Percentiles rank a stretch among this genome's conserved stretches.
Conservation (phyloP, 805 yeast genomes). For the Candida adriatica region DNA sequence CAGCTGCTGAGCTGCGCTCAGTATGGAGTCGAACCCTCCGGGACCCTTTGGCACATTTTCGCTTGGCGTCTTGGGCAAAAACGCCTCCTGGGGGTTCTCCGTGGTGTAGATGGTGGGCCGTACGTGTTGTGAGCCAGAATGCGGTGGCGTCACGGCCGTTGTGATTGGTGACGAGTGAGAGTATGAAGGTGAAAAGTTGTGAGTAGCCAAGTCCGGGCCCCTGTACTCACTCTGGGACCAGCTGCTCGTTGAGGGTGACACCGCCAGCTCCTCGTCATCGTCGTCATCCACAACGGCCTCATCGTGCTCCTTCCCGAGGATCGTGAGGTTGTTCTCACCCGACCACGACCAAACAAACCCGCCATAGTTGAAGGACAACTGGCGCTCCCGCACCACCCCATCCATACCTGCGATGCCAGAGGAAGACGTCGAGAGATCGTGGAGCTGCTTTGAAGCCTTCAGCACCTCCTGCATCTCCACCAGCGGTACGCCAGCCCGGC, state of each 20-base stretch:
- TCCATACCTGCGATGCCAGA: constrained; percentile 1
- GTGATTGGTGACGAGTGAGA: no score
- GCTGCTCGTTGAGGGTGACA: no score
- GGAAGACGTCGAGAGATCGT: constrained; percentile 16
- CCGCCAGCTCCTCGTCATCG: no score
- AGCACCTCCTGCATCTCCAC: constrained; percentile 22
- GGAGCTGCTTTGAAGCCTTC: constrained; percentile 24
- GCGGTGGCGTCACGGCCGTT: no score
- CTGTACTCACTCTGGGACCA: no score
- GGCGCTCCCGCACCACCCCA: constrained; percentile 3
- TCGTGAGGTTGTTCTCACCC: constrained; percentile 16
- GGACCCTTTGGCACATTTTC: constrained; percentile 16
- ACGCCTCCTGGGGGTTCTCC: constrained; percentile 1
- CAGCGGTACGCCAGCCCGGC: constrained; percentile 8
- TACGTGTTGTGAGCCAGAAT: not conserved
- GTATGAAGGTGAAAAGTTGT: no score
- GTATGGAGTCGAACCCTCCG: constrained; percentile 18
- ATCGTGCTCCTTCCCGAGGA: constrained; percentile 18
- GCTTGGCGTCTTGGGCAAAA: not conserved
- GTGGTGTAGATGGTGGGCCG: not conserved
- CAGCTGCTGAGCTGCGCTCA: constrained; percentile 23
- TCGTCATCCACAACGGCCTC: constrained; percentile 8
- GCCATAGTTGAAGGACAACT: constrained; percentile 21
- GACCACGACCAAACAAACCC: constrained; percentile 24
- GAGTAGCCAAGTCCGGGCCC: no score